Evolutionary conservation across 441 rosid species (phyloP).

Genomic region (Populus hybrid): DNA sequence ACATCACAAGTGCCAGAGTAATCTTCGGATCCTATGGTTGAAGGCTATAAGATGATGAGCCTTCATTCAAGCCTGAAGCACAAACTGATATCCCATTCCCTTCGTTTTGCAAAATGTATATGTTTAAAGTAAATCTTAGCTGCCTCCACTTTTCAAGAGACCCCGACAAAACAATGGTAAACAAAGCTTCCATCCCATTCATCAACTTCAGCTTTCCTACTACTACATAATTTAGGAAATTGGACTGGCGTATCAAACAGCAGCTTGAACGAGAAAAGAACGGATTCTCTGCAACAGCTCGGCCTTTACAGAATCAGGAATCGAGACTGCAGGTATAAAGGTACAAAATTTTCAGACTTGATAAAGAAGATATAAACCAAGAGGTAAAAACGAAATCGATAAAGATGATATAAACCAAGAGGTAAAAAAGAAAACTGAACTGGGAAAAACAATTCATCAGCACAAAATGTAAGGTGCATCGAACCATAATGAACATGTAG

Average conservation of each 20-base stretch:
- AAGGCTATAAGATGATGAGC: neutral
- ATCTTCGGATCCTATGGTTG: neutral
- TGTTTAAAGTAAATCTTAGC: neutral
- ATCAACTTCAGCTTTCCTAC: conserved; percentile 1
- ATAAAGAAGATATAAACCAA: neutral
- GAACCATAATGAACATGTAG: neutral
- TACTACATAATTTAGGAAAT: conserved; percentile 2
- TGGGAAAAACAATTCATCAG: neutral
- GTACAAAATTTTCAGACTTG: neutral
- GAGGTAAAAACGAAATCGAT: neutral
- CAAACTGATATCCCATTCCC: neutral
- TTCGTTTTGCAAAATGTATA: neutral
- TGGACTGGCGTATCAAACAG: conserved; percentile 26
- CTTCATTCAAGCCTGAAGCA: neutral
- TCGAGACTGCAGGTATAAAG: conserved; percentile 41
- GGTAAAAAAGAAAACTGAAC: neutral
- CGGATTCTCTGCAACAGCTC: conserved; percentile 63
- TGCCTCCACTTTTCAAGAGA: conserved; percentile 6
- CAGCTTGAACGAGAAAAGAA: conserved; percentile 41
- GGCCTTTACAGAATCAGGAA: conserved; percentile 58
- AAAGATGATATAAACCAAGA: neutral
- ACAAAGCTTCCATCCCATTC: conserved; percentile 2
- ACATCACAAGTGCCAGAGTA: conserved; percentile 1
- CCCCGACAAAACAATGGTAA: neutral
- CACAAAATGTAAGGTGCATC: neutral